phyloP scores from a whole-genome alignment of 768 basidiomycete species.

The Ephemerocybe angulata region DNA sequence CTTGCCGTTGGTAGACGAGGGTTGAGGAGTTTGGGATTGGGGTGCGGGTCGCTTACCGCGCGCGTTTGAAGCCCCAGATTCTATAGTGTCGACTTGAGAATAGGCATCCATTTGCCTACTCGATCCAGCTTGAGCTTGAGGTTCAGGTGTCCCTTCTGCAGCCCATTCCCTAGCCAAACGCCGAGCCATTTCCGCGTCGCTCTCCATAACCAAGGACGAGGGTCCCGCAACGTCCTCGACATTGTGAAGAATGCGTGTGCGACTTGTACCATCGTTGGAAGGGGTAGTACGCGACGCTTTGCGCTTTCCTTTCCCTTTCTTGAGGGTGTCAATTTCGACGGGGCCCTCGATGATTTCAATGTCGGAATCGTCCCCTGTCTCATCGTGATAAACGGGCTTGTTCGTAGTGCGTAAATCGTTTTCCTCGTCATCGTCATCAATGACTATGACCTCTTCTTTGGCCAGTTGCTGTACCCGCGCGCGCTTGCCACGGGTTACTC shows the following conservation, averaged over 20 bases:
- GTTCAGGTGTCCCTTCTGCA: constrained; percentile 13
- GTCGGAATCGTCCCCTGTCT: constrained; percentile 10
- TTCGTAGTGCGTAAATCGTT: constrained; percentile 11
- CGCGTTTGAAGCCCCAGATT: neutral
- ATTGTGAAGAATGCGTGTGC: constrained; percentile 20
- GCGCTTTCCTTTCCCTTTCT: constrained; percentile 34
- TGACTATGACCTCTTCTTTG: constrained; percentile 19
- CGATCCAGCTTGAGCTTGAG: constrained; percentile 2
- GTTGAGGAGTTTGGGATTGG: neutral
- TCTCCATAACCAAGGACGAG: neutral
- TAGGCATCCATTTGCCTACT: constrained; percentile 10
- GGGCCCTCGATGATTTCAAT: constrained; percentile 36
- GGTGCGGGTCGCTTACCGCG: no score
- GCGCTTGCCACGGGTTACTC: constrained; percentile 11
- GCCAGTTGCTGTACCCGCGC: constrained; percentile 13
- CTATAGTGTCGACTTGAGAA: neutral
- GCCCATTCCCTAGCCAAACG: constrained; percentile 40
- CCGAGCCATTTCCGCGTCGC: constrained; percentile 10
- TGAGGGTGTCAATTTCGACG: constrained; percentile 41
- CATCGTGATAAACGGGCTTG: neutral
- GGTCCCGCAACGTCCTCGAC: neutral
- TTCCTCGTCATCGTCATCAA: constrained; percentile 32
- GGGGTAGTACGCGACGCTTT: no score
- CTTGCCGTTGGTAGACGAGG: neutral
- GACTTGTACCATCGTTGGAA: no score